phyloP scores from a whole-genome alignment of 2,329 filamentous ascomycete genomes.

The Monilinia polystroma region DNA sequence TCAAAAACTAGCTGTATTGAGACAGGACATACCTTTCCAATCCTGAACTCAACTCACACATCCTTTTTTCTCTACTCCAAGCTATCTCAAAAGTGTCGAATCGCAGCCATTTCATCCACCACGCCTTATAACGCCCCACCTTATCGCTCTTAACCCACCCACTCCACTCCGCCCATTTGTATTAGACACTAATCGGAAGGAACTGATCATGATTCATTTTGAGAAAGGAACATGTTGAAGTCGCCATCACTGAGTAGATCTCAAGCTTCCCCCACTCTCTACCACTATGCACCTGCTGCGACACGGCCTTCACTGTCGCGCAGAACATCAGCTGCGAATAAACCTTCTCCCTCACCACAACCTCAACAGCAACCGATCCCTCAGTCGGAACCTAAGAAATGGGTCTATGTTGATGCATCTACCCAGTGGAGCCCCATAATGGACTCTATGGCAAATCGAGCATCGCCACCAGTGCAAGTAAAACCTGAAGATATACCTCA shows the following conservation, averaged over 20 bases:
- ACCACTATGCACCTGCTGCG: conserved; percentile 36
- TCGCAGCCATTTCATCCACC: conserved; percentile 7
- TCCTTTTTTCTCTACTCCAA: neutral
- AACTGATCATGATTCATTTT: conserved; percentile 30
- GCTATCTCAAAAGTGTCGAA: conserved; percentile 16
- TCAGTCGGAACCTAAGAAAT: conserved; percentile 28
- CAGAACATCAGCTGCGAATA: conserved; percentile 32
- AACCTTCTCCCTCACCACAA: conserved; percentile 25
- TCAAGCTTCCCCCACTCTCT: conserved; percentile 35
- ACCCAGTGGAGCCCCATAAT: conserved; percentile 39
- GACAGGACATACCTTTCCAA: neutral
- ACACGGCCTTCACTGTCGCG: conserved; percentile 33
- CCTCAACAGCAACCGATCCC: conserved; percentile 20
- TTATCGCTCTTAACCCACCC: conserved; percentile 16
- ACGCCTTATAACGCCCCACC: conserved; percentile 14
- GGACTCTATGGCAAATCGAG: conserved; percentile 26
- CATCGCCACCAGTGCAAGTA: conserved; percentile 18
- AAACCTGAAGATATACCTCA: conserved; percentile 14
- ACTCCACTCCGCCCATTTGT: conserved; percentile 21
- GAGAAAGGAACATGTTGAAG: conserved; percentile 37
- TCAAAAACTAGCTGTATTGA: neutral
- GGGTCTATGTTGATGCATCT: conserved; percentile 35
- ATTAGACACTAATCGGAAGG: conserved; percentile 10
- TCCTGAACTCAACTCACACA: neutral
- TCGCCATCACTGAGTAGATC: conserved; percentile 34